Conservation (phyloP, 371 early-diverging fungal genomes). For the Rhizopus sp. region DNA sequence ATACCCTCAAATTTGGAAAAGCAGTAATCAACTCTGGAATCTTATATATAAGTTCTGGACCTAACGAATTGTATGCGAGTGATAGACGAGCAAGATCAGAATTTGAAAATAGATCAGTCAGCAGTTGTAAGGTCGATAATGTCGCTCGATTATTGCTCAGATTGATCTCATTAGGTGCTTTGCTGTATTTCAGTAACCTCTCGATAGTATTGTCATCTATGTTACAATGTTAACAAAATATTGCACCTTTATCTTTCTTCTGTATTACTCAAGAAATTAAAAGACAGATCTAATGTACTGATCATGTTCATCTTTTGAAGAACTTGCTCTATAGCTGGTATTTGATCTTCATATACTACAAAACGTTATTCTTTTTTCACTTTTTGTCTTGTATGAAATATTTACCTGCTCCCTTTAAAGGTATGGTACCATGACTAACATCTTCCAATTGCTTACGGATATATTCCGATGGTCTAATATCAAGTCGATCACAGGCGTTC, state of each 20-base stretch:
- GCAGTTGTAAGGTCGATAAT: not conserved
- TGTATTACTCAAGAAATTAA: conserved; percentile 27
- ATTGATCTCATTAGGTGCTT: conserved; percentile 17
- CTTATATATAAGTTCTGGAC: conserved; percentile 10
- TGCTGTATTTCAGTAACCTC: conserved; percentile 11
- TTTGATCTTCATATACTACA: conserved; percentile 4
- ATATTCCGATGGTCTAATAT: not conserved
- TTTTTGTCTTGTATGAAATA: not conserved
- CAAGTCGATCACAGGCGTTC: conserved; percentile 25
- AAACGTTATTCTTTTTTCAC: not conserved
- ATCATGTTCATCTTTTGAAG: conserved; percentile 7
- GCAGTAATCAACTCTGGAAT: conserved; percentile 11
- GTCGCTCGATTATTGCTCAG: conserved; percentile 32
- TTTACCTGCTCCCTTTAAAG: conserved; percentile 6
- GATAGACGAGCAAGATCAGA: conserved; percentile 5
- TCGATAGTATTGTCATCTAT: conserved; percentile 30
- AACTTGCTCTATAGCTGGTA: conserved; percentile 14
- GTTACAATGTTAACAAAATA: not conserved
- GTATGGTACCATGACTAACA: not conserved
- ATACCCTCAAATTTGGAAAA: conserved; percentile 10
- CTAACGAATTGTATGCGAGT: conserved; percentile 32
- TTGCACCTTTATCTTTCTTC: too few relatives aligned
- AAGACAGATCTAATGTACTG: conserved; percentile 27
- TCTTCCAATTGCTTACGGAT: not conserved
- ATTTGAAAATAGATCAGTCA: not conserved